Base-by-base conservation (phyloP, 345 rosid species). In the Eucalyptus paniculata region DNA sequence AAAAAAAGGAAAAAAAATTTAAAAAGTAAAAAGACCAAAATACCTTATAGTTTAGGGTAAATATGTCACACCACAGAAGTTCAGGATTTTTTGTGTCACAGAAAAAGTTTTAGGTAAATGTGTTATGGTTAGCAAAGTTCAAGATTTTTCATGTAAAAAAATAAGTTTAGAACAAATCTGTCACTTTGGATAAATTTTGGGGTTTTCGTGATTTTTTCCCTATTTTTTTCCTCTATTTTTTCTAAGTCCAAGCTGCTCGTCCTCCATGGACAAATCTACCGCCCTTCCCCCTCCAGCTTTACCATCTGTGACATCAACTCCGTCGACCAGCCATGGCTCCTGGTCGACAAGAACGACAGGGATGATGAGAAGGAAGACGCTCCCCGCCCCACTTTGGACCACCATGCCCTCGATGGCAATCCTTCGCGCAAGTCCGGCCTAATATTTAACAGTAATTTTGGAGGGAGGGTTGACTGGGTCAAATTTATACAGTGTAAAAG, bases 321-420 rank as follows among this genome's bases (percentile, higher is more conserved):
- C 87, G 89, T 96, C 56, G 87, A 96, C 87, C 98, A 95, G 89
- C 97, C 99, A 16, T 96, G 99, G 99, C 91, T 95, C 16, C 91
- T 90, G 12, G 80, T 86, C 13, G 92, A 90, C 77, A 65, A 65
- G 77, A 65, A n/a, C 77, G 37, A 65, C 11, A n/a, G 17, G 37
- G 77, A 65, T 14, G 32, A 65, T 15, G 77, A 65, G 77, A 65
- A 65, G 37, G 11, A n/a, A 21, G 19, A 17, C 7, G 44, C 88
- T 16, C 17, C 18, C 72, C 10, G 34, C 19, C 72, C 91, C 15
- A 51, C 89, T 24, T 42, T 50, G 85, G 24, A 69, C 42, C 49
- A 13, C 83, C 18, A 54, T 82, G 53, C 90, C 90, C 17, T 92
- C 93, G 19, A 89, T 90, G 12, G 91, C 88, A 93, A 53, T 10